A percentile compares a stretch with the other conserved stretches of the same genome.
Conservation (phyloP, 2,329 filamentous ascomycete species). For the Diaporthe longicolla region DNA sequence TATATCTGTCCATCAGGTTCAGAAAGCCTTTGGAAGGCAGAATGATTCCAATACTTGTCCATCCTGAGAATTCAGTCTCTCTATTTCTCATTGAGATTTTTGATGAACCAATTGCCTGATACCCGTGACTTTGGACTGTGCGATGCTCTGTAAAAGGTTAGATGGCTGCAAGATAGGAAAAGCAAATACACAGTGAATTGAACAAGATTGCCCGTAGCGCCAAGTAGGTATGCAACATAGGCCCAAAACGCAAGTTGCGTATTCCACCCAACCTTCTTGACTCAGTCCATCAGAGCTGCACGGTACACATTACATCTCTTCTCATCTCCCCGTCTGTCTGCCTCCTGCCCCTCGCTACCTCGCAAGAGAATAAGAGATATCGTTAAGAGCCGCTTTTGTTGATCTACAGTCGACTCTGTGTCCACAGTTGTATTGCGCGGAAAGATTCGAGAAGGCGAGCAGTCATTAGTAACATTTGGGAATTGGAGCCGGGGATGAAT, state of each 20-base stretch:
- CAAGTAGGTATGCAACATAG: background rate
- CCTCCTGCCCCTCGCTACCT: too few relatives aligned
- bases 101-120: background rate
- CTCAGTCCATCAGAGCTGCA: background rate
- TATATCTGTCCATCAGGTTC: background rate
- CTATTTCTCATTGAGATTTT: background rate
- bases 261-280: background rate
- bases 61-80: background rate
- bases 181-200: background rate
- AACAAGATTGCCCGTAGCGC: background rate
- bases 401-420: background rate
- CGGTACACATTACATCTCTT: background rate
- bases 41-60: background rate
- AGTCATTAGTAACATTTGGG: background rate
- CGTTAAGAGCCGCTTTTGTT: background rate
- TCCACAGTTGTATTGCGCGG: background rate
- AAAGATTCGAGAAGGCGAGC: background rate
- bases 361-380: too few relatives aligned
- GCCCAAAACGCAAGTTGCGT: background rate
- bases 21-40: background rate
- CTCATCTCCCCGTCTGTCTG: background rate
- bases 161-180: too few relatives aligned
- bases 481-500: too few relatives aligned
- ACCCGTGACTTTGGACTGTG: background rate
- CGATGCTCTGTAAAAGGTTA: too few relatives aligned